phyloP scores from a whole-genome alignment of 1,284 basidiomycete genomes.

The Cryptococcus sp. region DNA sequence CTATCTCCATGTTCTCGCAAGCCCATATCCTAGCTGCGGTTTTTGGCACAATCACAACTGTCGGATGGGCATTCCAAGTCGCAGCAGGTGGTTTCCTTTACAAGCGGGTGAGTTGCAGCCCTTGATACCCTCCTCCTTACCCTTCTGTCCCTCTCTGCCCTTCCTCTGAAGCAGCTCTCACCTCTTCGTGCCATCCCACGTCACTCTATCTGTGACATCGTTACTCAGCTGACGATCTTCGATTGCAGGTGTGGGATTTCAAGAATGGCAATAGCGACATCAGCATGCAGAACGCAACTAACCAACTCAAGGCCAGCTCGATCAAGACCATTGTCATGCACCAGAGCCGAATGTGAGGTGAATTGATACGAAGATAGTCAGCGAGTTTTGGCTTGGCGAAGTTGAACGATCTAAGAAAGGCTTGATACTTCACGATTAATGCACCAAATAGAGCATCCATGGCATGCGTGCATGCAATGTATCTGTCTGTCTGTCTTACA shows the following conservation, averaged over 20 bases:
- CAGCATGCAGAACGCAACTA: constrained; percentile 46
- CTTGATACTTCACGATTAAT: neutral
- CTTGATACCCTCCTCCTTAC: too few relatives aligned
- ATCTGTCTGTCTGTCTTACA: neutral
- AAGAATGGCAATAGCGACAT: constrained; percentile 53
- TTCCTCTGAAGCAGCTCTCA: too few relatives aligned
- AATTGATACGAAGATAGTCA: too few relatives aligned
- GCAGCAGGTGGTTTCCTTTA: constrained; percentile 49
- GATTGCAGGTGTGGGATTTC: constrained; percentile 48
- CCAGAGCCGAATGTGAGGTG: constrained; percentile 36
- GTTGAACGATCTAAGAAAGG: neutral
- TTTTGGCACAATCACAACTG: constrained; percentile 74
- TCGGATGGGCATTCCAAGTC: constrained; percentile 83
- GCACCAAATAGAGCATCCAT: neutral
- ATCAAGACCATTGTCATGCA: constrained; percentile 49
- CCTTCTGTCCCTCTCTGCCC: too few relatives aligned
- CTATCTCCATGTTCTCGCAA: constrained; percentile 69
- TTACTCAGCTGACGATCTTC: too few relatives aligned
- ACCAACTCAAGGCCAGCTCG: constrained; percentile 44
- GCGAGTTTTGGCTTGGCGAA: neutral
- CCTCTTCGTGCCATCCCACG: too few relatives aligned
- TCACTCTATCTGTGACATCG: neutral
- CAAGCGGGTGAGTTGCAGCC: constrained; percentile 36
- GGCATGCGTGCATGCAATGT: neutral
- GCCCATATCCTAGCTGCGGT: constrained; percentile 68